phyloP scores from a whole-genome alignment of 23 red algal species.

The Gracilaria gracilis region DNA sequence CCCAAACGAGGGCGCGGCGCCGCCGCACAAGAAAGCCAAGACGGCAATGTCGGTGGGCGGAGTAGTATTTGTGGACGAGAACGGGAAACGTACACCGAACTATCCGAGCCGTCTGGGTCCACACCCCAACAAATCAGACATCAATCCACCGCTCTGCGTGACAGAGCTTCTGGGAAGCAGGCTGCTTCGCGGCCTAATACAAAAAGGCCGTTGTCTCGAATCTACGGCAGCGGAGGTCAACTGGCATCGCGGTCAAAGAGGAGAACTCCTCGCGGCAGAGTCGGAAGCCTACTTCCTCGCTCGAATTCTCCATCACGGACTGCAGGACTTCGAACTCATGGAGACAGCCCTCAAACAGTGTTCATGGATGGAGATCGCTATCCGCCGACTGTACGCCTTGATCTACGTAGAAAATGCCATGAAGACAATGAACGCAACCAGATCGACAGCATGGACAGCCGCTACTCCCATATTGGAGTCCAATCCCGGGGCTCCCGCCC shows the following conservation, averaged over 20 bases:
- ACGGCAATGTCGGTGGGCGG: background rate
- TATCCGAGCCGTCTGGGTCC: background rate
- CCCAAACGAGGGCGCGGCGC: background rate
- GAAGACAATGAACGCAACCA: background rate
- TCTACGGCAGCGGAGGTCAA: no score
- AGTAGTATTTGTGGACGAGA: background rate
- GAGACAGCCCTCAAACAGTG: background rate
- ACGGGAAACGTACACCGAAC: background rate
- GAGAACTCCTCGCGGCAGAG: no score
- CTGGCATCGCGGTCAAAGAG: no score
- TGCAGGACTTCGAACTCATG: background rate
- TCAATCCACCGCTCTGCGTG: background rate
- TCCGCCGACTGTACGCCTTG: background rate
- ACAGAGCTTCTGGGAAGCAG: background rate
- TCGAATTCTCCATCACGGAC: no score
- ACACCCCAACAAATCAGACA: background rate
- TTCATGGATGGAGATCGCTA: constrained; percentile 11
- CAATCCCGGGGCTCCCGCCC: background rate
- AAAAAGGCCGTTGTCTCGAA: background rate
- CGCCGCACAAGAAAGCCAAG: no score
- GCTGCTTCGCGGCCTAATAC: background rate
- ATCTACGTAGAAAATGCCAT: constrained; percentile 20
- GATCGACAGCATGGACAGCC: background rate
- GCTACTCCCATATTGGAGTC: background rate
- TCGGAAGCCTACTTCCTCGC: no score